Evolutionary conservation across 352 stramenopile genomes (phyloP).

Genomic region (Pythium aquatile): DNA sequence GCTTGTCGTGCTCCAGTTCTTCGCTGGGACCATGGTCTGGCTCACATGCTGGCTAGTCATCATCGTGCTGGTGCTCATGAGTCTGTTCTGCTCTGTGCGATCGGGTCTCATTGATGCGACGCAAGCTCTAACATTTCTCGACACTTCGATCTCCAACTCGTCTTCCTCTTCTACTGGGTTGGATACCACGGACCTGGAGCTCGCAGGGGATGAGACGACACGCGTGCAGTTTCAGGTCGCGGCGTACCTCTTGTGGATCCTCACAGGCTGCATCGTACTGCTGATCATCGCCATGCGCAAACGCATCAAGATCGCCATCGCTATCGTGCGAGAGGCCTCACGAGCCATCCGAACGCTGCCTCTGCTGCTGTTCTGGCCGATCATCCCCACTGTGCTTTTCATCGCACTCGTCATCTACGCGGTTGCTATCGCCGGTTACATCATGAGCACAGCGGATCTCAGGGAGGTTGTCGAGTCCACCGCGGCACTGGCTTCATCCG

Average conservation of each 20-base stretch:
- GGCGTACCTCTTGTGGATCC: constrained; percentile 54
- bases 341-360: constrained; percentile 57
- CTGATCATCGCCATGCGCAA: constrained; percentile 69
- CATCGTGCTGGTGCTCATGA: constrained; percentile 60
- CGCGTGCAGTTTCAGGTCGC: constrained; percentile 63
- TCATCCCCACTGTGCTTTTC: constrained; percentile 54
- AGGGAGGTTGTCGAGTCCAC: constrained; percentile 24
- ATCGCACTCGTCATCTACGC: constrained; percentile 57
- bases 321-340: constrained; percentile 72
- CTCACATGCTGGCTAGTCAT: constrained; percentile 69
- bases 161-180: constrained; percentile 25
- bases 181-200: constrained; percentile 27
- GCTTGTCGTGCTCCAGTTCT: constrained; percentile 78
- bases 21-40: constrained; percentile 77
- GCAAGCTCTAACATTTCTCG: constrained; percentile 44
- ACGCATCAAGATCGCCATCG: constrained; percentile 62
- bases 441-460: constrained; percentile 62
- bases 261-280: constrained; percentile 49
- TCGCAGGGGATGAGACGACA: constrained; percentile 33
- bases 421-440: constrained; percentile 50
- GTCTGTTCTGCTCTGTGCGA: constrained; percentile 71
- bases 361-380: constrained; percentile 59
- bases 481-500: constrained; percentile 17
- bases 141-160: constrained; percentile 26
- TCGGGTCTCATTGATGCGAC: constrained; percentile 57